Conservation (phyloP, 1,284 basidiomycete species). For the Rhodotorula sp. region DNA sequence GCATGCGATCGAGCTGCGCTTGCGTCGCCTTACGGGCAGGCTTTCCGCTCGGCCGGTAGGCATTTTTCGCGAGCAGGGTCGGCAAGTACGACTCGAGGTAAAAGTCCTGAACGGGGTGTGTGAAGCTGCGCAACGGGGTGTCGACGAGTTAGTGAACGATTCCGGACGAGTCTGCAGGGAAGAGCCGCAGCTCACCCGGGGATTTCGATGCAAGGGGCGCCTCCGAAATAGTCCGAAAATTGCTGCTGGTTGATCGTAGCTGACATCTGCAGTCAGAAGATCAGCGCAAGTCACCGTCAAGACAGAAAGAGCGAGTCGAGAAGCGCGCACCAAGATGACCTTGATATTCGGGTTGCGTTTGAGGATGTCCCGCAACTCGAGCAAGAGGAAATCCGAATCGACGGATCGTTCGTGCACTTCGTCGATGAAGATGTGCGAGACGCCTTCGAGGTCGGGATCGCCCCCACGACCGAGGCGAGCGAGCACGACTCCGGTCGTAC, state of each 20-base stretch:
- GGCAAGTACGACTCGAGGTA: constrained; percentile 78
- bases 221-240: constrained; percentile 75
- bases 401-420: constrained; percentile 57
- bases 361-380: constrained; percentile 77
- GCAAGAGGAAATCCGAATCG: constrained; percentile 82
- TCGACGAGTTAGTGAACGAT: accelerated
- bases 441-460: constrained; percentile 66
- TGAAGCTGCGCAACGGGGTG: constrained; percentile 50
- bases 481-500: constrained; percentile 88
- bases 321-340: constrained; percentile 58
- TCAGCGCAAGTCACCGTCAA: constrained; percentile 20
- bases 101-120: constrained; percentile 72
- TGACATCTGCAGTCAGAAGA: constrained; percentile 38
- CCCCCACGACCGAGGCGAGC: constrained; percentile 66
- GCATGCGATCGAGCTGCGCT: constrained; percentile 49
- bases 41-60: constrained; percentile 51
- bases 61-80: constrained; percentile 50
- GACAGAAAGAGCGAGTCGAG: constrained; percentile 11
- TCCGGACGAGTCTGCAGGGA: too few species aligned
- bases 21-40: constrained; percentile 56
- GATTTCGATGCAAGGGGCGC: constrained; percentile 77
- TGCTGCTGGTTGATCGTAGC: constrained; percentile 86
- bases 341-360: constrained; percentile 69
- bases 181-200: constrained; percentile 57
- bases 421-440: constrained; percentile 86